Evolutionary conservation across 2,329 filamentous ascomycete species (phyloP).

Genomic region (Saccharata proteae): DNA sequence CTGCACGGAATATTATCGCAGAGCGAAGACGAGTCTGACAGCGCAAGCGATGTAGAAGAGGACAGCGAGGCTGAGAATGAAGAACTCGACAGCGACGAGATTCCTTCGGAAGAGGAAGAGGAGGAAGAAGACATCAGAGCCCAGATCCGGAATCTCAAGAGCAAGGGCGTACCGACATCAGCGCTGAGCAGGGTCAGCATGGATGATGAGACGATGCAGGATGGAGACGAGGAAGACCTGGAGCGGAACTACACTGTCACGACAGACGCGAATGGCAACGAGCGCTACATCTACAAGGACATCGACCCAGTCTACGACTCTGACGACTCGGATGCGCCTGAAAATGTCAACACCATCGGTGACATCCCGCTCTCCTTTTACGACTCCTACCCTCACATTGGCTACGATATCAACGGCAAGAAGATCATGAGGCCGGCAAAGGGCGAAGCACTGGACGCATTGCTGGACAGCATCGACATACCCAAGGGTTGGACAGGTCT

Average conservation of each 20-base stretch:
- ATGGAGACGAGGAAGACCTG: constrained; percentile 12
- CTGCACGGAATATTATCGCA: constrained; percentile 31
- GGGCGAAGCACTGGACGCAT: constrained; percentile 81
- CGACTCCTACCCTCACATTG: constrained; percentile 94
- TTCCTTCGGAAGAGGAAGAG: constrained; percentile 27
- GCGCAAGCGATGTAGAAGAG: constrained; percentile 14
- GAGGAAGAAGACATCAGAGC: constrained; percentile 30
- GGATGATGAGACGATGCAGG: constrained; percentile 10
- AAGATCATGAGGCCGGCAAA: constrained; percentile 93
- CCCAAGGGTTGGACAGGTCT: constrained; percentile 96
- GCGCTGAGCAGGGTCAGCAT: not conserved
- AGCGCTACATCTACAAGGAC: constrained; percentile 84
- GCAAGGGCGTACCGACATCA: constrained; percentile 14
- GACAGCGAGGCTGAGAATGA: constrained; percentile 18
- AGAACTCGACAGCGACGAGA: constrained; percentile 28
- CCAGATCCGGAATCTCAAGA: constrained; percentile 32
- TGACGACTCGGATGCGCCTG: constrained; percentile 74
- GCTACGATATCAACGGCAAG: constrained; percentile 98
- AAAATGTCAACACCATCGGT: constrained; percentile 77
- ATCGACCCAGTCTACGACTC: constrained; percentile 93
- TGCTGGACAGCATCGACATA: constrained; percentile 91
- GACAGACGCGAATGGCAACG: constrained; percentile 79
- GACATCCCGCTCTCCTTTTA: constrained; percentile 92
- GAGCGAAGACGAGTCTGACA: constrained; percentile 27
- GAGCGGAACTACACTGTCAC: constrained; percentile 47